phyloP scores from a whole-genome alignment of 441 rosid species.

The Arabidopsis lyrata region DNA sequence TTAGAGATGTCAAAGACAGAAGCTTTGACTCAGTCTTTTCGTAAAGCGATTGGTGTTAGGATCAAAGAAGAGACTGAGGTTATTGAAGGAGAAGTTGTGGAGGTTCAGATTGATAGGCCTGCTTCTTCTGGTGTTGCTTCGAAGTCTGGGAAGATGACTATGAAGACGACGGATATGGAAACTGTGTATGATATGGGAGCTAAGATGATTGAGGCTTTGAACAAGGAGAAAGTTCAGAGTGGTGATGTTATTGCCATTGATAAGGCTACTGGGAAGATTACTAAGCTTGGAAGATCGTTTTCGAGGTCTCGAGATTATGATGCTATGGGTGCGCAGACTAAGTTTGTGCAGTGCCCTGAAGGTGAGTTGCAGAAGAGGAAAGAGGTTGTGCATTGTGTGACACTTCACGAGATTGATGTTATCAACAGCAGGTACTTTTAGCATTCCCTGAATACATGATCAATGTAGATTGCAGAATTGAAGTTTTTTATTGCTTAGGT shows the following conservation, averaged over 20 bases:
- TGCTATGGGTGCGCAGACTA: slow-evolving; percentile 94
- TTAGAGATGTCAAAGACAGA: slow-evolving; percentile 95
- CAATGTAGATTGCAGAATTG: slow-evolving; percentile 1
- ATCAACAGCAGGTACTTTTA: slow-evolving; percentile 82
- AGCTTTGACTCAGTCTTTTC: slow-evolving; percentile 81
- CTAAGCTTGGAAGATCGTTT: slow-evolving; percentile 88
- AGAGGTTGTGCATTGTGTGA: slow-evolving; percentile 95
- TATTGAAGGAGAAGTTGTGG: slow-evolving; percentile 92
- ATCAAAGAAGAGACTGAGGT: slow-evolving; percentile 91
- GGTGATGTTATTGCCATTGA: slow-evolving; percentile 93
- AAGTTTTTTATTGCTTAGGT: neutral
- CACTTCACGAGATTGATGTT: slow-evolving; percentile 97
- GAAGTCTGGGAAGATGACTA: slow-evolving; percentile 84
- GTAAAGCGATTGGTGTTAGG: slow-evolving; percentile 87
- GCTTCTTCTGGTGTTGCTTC: slow-evolving; percentile 81
- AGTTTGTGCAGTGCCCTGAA: slow-evolving; percentile 95
- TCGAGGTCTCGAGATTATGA: slow-evolving; percentile 93
- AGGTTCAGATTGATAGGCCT: slow-evolving; percentile 86
- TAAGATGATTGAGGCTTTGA: slow-evolving; percentile 88
- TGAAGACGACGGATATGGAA: slow-evolving; percentile 98
- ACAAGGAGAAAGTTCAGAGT: slow-evolving; percentile 93
- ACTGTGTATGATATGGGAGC: slow-evolving; percentile 88
- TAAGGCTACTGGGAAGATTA: slow-evolving; percentile 87
- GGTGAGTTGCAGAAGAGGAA: slow-evolving; percentile 97
- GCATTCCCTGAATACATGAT: neutral